Percentiles rank a stretch among this genome's conserved stretches.
These are phyloP conservation scores for Lodderomyces margitis DNA, from an alignment of 1,139 yeast genomes.

Conservation along the genomic window DNA sequence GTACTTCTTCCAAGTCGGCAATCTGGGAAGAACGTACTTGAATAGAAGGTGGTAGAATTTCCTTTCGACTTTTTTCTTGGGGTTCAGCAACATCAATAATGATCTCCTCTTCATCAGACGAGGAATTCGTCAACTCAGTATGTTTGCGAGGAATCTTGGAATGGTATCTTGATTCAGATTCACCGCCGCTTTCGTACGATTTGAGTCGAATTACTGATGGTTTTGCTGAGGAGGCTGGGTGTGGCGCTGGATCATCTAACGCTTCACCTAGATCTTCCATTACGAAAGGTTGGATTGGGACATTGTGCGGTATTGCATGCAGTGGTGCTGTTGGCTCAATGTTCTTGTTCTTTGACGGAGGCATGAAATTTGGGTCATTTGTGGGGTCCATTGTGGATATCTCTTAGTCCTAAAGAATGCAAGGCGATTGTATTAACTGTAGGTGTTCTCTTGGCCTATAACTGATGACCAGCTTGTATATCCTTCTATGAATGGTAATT, in stretches of 20 bases:
- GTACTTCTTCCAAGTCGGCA: slow-evolving; percentile 95
- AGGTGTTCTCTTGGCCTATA: background rate
- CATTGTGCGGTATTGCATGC: slow-evolving; percentile 68
- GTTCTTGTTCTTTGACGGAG: slow-evolving; percentile 61
- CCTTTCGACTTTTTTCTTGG: slow-evolving; percentile 5
- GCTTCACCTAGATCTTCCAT: slow-evolving; percentile 71
- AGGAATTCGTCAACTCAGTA: slow-evolving; percentile 37
- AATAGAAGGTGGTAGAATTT: slow-evolving; percentile 42
- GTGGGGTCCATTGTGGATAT: slow-evolving; percentile 67
- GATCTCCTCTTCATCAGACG: slow-evolving; percentile 29
- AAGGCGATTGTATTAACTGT: background rate
- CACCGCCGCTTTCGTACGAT: slow-evolving; percentile 11
- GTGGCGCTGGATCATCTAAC: slow-evolving; percentile 73
- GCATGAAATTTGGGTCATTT: slow-evolving; percentile 73
- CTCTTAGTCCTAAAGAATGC: background rate
- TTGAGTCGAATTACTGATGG: slow-evolving; percentile 7
- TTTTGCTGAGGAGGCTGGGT: slow-evolving; percentile 28
- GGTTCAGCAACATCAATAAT: slow-evolving; percentile 2
- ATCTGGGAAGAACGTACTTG: slow-evolving; percentile 65
- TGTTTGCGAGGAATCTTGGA: slow-evolving; percentile 44
- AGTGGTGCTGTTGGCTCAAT: slow-evolving; percentile 71
- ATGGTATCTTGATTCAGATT: slow-evolving; percentile 19
- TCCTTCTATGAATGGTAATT: background rate
- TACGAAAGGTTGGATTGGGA: slow-evolving; percentile 73
- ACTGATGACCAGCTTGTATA: background rate